Conservation (phyloP, 1,284 basidiomycete genomes). For the Melampsora abietis-canadensis region DNA sequence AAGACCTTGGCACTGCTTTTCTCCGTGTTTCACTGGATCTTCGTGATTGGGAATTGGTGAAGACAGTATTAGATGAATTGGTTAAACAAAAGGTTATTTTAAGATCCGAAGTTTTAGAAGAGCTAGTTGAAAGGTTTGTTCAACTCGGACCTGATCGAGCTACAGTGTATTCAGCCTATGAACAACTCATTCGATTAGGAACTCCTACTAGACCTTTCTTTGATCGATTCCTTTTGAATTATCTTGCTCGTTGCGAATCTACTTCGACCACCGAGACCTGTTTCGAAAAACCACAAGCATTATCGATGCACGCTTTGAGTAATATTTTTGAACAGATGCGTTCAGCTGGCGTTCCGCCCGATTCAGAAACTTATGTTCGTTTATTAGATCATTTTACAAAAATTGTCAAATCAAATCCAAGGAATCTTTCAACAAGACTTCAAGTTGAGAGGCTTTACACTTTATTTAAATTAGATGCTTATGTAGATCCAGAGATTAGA, state of each 20-base stretch:
- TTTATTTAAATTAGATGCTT: slow-evolving; percentile 70
- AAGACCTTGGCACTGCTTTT: not conserved
- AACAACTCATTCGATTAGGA: slow-evolving; percentile 15
- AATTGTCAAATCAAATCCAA: slow-evolving; percentile 33
- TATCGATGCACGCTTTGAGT: slow-evolving; percentile 58
- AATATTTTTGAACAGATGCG: slow-evolving; percentile 80
- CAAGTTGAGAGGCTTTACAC: slow-evolving; percentile 68
- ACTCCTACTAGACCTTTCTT: slow-evolving; percentile 19
- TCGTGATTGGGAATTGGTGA: not conserved
- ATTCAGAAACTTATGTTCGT: slow-evolving; percentile 66
- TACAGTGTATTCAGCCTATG: slow-evolving; percentile 10
- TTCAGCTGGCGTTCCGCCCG: slow-evolving; percentile 61
- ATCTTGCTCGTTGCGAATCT: slow-evolving; percentile 58
- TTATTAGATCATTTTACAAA: slow-evolving; percentile 61
- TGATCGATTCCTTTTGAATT: slow-evolving; percentile 30
- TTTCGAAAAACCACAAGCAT: slow-evolving; percentile 56
- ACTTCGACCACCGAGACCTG: slow-evolving; percentile 59
- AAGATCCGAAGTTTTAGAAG: not conserved
- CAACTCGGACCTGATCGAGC: slow-evolving; percentile 5
- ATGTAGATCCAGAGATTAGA: slow-evolving; percentile 67
- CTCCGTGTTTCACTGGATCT: not conserved
- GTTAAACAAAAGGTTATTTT: not conserved
- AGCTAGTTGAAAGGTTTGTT: not conserved
- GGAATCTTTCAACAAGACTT: slow-evolving; percentile 50
- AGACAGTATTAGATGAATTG: not conserved